These are phyloP conservation scores for Domatiomyces catenatus DNA, from an alignment of 2,329 filamentous ascomycete species.

Conservation along the genomic window DNA sequence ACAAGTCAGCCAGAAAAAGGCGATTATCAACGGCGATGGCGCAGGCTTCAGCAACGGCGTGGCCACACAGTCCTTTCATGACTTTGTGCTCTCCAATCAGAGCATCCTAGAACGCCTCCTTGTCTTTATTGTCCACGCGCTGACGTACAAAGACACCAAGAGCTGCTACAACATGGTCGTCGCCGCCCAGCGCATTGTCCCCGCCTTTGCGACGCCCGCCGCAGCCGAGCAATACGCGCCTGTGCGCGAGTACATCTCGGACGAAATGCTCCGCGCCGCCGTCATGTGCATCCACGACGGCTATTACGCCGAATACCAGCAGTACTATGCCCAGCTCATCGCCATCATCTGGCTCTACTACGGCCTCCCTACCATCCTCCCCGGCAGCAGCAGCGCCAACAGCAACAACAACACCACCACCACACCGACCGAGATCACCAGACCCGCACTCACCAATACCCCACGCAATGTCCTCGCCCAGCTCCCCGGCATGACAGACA, in stretches of 20 bases:
- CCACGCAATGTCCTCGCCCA: slow-evolving; percentile 62
- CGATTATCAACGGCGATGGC: slow-evolving; percentile 12
- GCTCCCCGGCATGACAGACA: slow-evolving; percentile 58
- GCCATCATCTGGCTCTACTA: slow-evolving; percentile 72
- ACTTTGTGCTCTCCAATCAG: slow-evolving; percentile 66
- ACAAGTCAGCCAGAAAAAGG: slow-evolving; percentile 27
- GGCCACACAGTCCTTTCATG: slow-evolving; percentile 41
- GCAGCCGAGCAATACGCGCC: slow-evolving; percentile 40
- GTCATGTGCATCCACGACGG: slow-evolving; percentile 84
- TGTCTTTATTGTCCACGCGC: slow-evolving; percentile 77
- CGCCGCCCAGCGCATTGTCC: slow-evolving; percentile 71
- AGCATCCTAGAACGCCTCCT: slow-evolving; percentile 75
- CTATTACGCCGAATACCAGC: slow-evolving; percentile 93
- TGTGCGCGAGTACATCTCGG: slow-evolving; percentile 79
- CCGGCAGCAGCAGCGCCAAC: slow-evolving; percentile 1
- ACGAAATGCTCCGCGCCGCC: slow-evolving; percentile 75
- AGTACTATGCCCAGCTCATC: slow-evolving; percentile 76
- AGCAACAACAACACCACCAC: no score
- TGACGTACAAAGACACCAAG: slow-evolving; percentile 76
- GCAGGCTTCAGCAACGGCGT: slow-evolving; percentile 19
- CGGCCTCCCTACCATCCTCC: slow-evolving; percentile 24
- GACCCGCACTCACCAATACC: slow-evolving; percentile 44
- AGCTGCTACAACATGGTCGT: slow-evolving; percentile 75
- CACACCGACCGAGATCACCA: slow-evolving; percentile 1
- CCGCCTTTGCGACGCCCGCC: slow-evolving; percentile 45